Evolutionary conservation across 2,329 filamentous ascomycete genomes (phyloP), one percentile per base, ranked within the genome.

Genomic region (Akanthomyces dipterigenus): DNA sequence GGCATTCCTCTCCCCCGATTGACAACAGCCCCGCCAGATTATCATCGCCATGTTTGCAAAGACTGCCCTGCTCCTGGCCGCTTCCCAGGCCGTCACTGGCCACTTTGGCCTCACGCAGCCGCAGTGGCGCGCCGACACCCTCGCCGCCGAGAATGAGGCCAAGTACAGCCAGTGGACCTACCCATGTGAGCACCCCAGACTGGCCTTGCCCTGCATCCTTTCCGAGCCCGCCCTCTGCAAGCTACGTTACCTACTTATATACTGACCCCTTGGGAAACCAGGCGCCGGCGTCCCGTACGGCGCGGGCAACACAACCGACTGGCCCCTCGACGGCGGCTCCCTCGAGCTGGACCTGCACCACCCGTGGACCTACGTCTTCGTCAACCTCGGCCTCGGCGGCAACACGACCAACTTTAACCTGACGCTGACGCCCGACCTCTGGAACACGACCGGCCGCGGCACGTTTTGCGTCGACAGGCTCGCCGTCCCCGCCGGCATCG

Each of bases 371-470:
- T 83, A 82, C 70, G 61, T 83, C 68, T 82, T 78, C 67, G 69
- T 84, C 71, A 83, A 83, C 71, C 73, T 83, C 55, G 81, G 79
- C 51, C 70, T 82, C 46, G 78, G 78, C 69, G 69, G 69, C 49
- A 80, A 81, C 70, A 70, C 81, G 24, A 80, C 78, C 68, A 85
- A 84, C 72, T 92, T 87, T 80, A 91, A 88, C 78, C 80, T 88
- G 72, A 83, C 86, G 38, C 78, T 91, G 31, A 82, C 85, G 2
- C 83, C 83, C 3, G 66, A 77, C 74, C 83, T 78, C 75, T 84
- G 77, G 73, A 86, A 78, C 76, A 83, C 72, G 69, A 85, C 75
- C 72, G 88, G 69, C 73, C 75, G 82, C 20, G 87, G 88, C 51
- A 78, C 80, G 51, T 85, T 91, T 68, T 93, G 89, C 73, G 67